Base-by-base conservation (phyloP, 1,284 basidiomycete species). In the Cryptococcus wingfieldii region DNA sequence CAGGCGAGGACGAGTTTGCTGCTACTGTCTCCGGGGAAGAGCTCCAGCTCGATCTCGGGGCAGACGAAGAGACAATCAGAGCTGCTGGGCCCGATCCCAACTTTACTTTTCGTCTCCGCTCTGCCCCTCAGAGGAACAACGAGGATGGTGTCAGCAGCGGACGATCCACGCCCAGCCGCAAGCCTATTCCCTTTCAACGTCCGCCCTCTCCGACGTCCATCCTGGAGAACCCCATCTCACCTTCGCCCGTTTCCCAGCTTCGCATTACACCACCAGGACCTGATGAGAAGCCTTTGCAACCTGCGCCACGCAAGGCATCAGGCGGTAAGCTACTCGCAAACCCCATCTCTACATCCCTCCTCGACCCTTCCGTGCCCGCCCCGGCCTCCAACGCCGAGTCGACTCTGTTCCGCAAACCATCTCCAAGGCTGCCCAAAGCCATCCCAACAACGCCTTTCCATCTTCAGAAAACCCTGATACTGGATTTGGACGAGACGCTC, bases 401-500 rank as follows among this genome's bases (percentile, higher is more conserved):
- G 8, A 49, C 54, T 5, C 39, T 60, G 6, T 56, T 60, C 37
- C 55, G 59, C 6, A 57, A 53, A 49, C 37, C 51, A 8, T 53
- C 52, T 9, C 51, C 54, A 5, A 54, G 38, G 38, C 37, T 47
- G 2, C 48, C 53, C 2, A 52, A 60, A 10, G 38, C 56, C 16
- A 78, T 45, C 65, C 80, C 52, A 64, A 78, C 41, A 66, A 83
- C 85, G 0, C 85, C 86, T 1, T 87, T 93, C 66, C 88, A 87
- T 69, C 79, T 84, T 19, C 89, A 84, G 46, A 97, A 97, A 80
- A 95, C 91, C 0, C 84, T 97, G 31, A 92, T 97, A 19, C 84
- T 98, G 47, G 95, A 98, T 77, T 80, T 98, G 42, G 95, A 98
- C 75, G 95, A 98, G 79, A 98, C 95, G 1, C 84, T 98, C 54